Conservation (phyloP, 495 filamentous ascomycete genomes). For the Hypoxylon perforatum region DNA sequence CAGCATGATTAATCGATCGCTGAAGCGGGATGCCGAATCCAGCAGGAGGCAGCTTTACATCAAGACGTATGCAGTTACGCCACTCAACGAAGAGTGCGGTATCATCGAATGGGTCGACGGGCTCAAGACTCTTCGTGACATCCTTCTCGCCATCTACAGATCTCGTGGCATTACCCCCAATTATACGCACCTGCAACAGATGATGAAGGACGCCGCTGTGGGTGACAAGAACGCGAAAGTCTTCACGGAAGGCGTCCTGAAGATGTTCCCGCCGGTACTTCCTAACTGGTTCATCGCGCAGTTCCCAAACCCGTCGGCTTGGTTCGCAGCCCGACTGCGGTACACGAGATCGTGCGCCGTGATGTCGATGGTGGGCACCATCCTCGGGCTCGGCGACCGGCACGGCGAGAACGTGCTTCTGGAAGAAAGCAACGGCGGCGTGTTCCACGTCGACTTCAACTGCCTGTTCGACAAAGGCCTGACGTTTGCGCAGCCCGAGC, state of each 20-base stretch:
- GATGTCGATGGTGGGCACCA: conserved; percentile 97
- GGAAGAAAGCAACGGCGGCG: conserved; percentile 92
- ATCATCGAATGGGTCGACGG: conserved; percentile 99
- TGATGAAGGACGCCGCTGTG: conserved; percentile 59
- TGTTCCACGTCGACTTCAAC: conserved; percentile 99
- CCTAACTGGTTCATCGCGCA: conserved; percentile 95
- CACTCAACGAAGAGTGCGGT: conserved; percentile 96
- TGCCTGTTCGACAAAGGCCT: conserved; percentile 99
- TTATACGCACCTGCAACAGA: conserved; percentile 56
- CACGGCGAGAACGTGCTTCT: conserved; percentile 98
- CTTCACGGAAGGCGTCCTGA: conserved; percentile 75
- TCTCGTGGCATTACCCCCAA: conserved; percentile 70
- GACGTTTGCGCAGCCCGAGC: conserved; percentile 93
- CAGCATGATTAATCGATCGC: conserved; percentile 91
- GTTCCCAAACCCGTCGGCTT: conserved; percentile 90
- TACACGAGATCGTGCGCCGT: conserved; percentile 95
- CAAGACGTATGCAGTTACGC: conserved; percentile 95
- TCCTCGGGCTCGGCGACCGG: conserved; percentile 94
- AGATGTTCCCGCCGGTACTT: conserved; percentile 80
- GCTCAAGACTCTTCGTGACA: conserved; percentile 91
- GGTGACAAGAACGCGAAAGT: conserved; percentile 64
- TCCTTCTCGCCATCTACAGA: conserved; percentile 81
- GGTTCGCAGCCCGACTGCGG: conserved; percentile 89
- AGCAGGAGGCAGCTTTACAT: conserved; percentile 86
- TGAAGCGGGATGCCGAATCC: conserved; percentile 90